Evolutionary conservation across 1,284 basidiomycete species (phyloP).

Genomic region (Tilletia caries): DNA sequence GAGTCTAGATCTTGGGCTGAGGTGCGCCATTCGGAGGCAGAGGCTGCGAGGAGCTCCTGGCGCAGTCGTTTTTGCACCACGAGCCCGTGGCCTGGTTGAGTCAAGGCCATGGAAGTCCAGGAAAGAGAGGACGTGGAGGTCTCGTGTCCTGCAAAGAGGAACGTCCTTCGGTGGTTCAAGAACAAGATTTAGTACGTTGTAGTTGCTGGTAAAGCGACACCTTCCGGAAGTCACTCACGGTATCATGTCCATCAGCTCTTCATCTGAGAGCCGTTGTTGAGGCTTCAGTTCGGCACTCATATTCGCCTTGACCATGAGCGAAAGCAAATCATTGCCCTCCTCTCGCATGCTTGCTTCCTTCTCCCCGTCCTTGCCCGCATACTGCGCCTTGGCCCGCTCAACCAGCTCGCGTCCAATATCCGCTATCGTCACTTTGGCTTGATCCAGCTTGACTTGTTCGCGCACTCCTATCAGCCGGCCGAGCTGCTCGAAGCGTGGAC

Average conservation of each 20-base stretch:
- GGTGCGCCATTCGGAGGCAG: neutral
- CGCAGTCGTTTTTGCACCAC: slow-evolving; percentile 11
- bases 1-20: slow-evolving; percentile 13
- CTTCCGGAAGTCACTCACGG: too few relatives aligned
- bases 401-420: neutral
- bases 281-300: neutral
- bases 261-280: slow-evolving; percentile 10
- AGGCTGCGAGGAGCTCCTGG: neutral
- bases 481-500: neutral
- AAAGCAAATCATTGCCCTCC: slow-evolving; percentile 10
- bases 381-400: neutral
- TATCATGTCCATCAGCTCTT: slow-evolving; percentile 11
- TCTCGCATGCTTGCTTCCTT: neutral
- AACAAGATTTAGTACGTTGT: neutral
- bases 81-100: neutral
- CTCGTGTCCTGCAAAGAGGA: slow-evolving; percentile 10
- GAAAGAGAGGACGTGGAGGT: neutral
- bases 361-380: neutral
- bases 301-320: slow-evolving; percentile 9
- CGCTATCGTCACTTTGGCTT: neutral
- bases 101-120: slow-evolving; percentile 10
- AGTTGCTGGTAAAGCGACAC: too few relatives aligned
- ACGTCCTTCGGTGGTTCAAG: neutral
- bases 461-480: neutral
- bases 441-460: neutral